phyloP scores from a whole-genome alignment of 73 alveolate species.

The Breviolum minutum region DNA sequence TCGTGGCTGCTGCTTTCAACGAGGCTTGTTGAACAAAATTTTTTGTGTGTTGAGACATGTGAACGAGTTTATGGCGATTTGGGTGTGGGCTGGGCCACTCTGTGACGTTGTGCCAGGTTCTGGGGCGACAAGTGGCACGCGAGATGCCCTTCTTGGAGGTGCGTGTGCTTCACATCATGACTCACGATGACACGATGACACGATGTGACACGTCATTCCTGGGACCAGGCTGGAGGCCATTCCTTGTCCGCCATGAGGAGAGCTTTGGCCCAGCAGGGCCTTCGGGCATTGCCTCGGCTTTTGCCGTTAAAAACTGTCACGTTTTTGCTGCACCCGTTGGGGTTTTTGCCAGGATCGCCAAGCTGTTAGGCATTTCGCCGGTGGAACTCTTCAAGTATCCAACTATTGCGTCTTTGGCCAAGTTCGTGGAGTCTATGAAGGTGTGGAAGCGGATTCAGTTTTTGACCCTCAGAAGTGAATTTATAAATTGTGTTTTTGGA shows the following conservation, averaged over 20 bases:
- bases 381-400: constrained; percentile 47
- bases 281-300: too few relatives aligned
- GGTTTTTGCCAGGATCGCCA: constrained; percentile 3
- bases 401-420: constrained; percentile 49
- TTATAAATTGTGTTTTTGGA: not conserved
- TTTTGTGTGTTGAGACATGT: not conserved
- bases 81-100: not conserved
- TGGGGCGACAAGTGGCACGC: not conserved
- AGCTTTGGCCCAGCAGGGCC: too few relatives aligned
- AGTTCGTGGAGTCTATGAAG: not conserved
- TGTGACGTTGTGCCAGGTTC: not conserved
- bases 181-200: too few relatives aligned
- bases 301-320: too few relatives aligned
- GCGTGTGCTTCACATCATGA: not conserved
- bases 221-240: constrained; percentile 88
- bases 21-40: not conserved
- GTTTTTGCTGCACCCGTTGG: not conserved
- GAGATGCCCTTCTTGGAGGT: constrained; percentile 42
- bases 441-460: not conserved
- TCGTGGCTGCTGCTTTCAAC: constrained; percentile 34
- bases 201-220: too few relatives aligned
- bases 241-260: constrained; percentile 73
- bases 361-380: constrained; percentile 38
- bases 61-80: too few relatives aligned
- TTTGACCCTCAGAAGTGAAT: too few relatives aligned